These are phyloP conservation scores for Penicillium sp. DNA, from an alignment of 2,329 filamentous ascomycete species.

Conservation along the genomic window DNA sequence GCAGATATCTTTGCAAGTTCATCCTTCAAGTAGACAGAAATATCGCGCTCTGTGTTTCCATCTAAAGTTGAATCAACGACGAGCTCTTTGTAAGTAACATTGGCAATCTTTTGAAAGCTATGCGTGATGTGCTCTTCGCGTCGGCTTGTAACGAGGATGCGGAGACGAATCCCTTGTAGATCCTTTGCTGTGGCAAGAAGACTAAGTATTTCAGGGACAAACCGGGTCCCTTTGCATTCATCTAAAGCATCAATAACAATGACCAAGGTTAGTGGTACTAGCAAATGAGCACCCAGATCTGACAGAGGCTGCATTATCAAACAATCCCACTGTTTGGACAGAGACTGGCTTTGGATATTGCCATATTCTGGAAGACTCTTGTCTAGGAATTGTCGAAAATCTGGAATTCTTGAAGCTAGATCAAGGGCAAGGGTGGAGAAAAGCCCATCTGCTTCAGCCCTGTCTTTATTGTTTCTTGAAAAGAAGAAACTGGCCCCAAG, in stretches of 20 bases:
- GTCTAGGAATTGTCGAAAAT: constrained; percentile 14
- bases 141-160: constrained; percentile 28
- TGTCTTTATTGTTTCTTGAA: constrained; percentile 32
- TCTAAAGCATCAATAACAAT: constrained; percentile 29
- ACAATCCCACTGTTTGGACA: constrained; percentile 25
- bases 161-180: constrained; percentile 13
- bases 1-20: constrained; percentile 13
- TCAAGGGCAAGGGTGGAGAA: constrained; percentile 32
- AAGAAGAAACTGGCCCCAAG: not conserved
- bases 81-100: constrained; percentile 18
- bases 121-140: constrained; percentile 20
- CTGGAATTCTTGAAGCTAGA: constrained; percentile 28
- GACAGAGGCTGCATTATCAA: constrained; percentile 23
- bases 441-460: constrained; percentile 32
- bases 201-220: constrained; percentile 17
- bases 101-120: constrained; percentile 15
- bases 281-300: not conserved
- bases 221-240: constrained; percentile 21
- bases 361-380: not conserved
- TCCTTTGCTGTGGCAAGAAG: constrained; percentile 9
- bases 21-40: constrained; percentile 21
- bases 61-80: constrained; percentile 22
- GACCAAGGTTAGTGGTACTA: constrained; percentile 6
- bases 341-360: constrained; percentile 4
- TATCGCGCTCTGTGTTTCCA: constrained; percentile 22